Conservation (phyloP, 345 rosid genomes). For the Lenwebbia sp. region DNA sequence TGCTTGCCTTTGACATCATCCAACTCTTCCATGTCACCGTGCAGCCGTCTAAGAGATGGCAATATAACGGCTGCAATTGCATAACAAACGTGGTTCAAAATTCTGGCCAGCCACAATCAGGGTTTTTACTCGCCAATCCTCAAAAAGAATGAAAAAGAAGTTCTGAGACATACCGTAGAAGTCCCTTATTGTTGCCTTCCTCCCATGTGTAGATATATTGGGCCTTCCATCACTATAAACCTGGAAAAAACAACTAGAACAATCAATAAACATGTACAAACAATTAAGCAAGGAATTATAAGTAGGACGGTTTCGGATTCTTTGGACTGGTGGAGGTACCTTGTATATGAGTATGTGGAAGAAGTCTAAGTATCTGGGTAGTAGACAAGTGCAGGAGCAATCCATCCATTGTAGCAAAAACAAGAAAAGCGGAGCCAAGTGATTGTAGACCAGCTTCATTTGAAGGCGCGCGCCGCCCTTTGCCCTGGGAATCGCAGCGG, state of each 20-base stretch:
- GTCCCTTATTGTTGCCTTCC: slow-evolving; percentile 83
- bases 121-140: neutral
- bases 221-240: slow-evolving; percentile 53
- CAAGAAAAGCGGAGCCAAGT: slow-evolving; percentile 69
- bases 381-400: slow-evolving; percentile 64
- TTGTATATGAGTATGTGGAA: slow-evolving; percentile 78
- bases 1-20: slow-evolving; percentile 15
- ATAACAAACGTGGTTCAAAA: neutral
- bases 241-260: slow-evolving; percentile 19
- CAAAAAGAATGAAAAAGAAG: neutral
- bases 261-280: neutral
- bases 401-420: slow-evolving; percentile 81
- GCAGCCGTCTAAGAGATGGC: slow-evolving; percentile 79
- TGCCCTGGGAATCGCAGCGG: slow-evolving; percentile 77
- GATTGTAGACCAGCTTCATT: slow-evolving; percentile 85
- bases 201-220: slow-evolving; percentile 42
- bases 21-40: slow-evolving; percentile 31
- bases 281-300: neutral
- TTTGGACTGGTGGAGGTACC: slow-evolving; percentile 23
- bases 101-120: neutral
- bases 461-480: slow-evolving; percentile 64
- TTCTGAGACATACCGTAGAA: slow-evolving; percentile 53
- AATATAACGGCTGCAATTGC: slow-evolving; percentile 58
- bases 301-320: neutral
- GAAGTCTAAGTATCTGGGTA: slow-evolving; percentile 76